Percentiles rank a stretch among this genome's conserved stretches.
Conservation (phyloP, 768 basidiomycete species). For the Jaapia argillacea region DNA sequence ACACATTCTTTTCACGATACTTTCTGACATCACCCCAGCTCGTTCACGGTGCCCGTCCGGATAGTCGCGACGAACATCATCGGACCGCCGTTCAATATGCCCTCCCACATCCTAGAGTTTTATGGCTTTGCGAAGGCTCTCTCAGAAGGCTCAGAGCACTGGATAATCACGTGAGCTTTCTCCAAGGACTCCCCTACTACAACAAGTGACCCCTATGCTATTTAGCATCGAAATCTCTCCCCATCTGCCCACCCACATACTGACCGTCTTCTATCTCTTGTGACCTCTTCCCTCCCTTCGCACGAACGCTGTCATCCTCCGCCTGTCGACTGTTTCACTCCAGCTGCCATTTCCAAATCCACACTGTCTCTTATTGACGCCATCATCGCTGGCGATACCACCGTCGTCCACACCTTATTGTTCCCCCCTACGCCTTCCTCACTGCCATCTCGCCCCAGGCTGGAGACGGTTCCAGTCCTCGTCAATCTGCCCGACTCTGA, state of each 20-base stretch:
- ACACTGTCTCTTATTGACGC: conserved; percentile 47
- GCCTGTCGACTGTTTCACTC: conserved; percentile 21
- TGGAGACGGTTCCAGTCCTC: conserved; percentile 38
- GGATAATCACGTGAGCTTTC: conserved; percentile 43
- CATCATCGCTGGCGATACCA: conserved; percentile 37
- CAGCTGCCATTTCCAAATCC: conserved; percentile 28
- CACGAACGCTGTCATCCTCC: conserved; percentile 17
- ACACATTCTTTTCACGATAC: not conserved
- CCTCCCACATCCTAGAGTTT: conserved; percentile 45
- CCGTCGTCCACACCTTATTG: conserved; percentile 43
- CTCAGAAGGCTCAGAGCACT: conserved; percentile 52
- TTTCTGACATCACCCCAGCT: conserved; percentile 29
- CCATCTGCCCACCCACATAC: not conserved
- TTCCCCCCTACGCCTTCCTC: conserved; percentile 34
- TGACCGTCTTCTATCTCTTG: not conserved
- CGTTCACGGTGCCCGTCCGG: conserved; percentile 60
- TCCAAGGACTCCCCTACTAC: no score
- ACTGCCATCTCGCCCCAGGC: no score
- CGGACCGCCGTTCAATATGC: conserved; percentile 67
- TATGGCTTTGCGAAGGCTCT: conserved; percentile 63
- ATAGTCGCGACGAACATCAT: conserved; percentile 62
- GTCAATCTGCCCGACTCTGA: conserved; percentile 59
- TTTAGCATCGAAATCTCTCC: conserved; percentile 2
- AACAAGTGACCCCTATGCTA: no score
- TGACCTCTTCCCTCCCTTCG: conserved; percentile 16